Evolutionary conservation across 73 alveolate genomes (phyloP).

Genomic region (Paramecium primaurelia): DNA sequence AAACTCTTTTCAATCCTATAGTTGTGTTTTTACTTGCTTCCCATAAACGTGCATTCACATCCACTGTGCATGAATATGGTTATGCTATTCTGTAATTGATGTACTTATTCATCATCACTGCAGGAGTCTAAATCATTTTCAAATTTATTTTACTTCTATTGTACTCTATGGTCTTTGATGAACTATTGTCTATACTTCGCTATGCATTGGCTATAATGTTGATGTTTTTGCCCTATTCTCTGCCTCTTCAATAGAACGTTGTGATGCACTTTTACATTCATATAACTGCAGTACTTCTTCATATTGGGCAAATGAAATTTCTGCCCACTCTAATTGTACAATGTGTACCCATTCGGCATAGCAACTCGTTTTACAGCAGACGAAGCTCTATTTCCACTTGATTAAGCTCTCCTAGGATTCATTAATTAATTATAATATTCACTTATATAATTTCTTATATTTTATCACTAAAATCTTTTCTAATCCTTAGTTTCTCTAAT

Average conservation of each 20-base stretch:
- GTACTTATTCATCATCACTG: constrained; percentile 27
- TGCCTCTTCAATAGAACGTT: not conserved
- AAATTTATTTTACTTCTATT: not conserved
- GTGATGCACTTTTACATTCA: not conserved
- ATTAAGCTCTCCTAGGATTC: constrained; percentile 34
- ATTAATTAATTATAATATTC: not conserved
- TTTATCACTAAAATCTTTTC: not conserved
- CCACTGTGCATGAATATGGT: constrained; percentile 25
- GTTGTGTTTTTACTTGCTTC: constrained; percentile 14
- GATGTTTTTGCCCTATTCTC: not conserved
- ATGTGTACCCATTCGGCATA: not conserved
- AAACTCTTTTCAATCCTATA: constrained; percentile 21
- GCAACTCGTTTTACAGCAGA: constrained; percentile 16
- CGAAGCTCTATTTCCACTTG: constrained; percentile 20
- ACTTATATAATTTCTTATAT: not conserved
- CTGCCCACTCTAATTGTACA: not conserved
- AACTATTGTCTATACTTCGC: not conserved
- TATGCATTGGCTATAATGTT: not conserved
- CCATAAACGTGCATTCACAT: constrained; percentile 12
- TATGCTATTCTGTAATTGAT: constrained; percentile 13
- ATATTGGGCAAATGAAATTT: not conserved
- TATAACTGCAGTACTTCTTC: not conserved
- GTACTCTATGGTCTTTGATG: not conserved
- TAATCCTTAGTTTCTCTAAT: not conserved
- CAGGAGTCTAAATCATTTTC: constrained; percentile 2